Percentiles rank a stretch among this genome's conserved stretches.
phyloP scores from a whole-genome alignment of 805 yeast genomes.

The Metschnikowia vanudenii region DNA sequence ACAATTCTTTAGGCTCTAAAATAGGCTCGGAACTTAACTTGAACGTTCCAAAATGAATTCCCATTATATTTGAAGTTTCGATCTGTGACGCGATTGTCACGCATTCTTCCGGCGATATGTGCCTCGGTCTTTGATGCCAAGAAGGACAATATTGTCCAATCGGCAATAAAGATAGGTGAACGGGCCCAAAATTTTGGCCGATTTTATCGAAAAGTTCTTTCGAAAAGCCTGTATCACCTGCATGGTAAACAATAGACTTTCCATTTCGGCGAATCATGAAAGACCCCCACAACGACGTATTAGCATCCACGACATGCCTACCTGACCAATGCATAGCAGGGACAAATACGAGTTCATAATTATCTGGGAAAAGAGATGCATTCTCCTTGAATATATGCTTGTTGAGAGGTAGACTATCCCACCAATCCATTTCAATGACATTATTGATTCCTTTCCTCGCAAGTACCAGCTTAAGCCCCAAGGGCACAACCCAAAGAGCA shows the following conservation, averaged over 20 bases:
- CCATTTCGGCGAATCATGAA: constrained; percentile 67
- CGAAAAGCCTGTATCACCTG: constrained; percentile 94
- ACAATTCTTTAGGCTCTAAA: constrained; percentile 70
- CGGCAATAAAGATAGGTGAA: constrained; percentile 69
- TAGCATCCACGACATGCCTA: constrained; percentile 73
- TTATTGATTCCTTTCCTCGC: constrained; percentile 57
- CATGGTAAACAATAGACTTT: constrained; percentile 77
- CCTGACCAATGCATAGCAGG: constrained; percentile 99
- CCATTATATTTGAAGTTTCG: constrained; percentile 62
- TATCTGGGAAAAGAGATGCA: constrained; percentile 34
- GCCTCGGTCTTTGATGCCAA: constrained; percentile 92
- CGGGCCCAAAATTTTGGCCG: constrained; percentile 57
- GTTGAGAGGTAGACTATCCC: constrained; percentile 55
- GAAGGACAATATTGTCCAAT: constrained; percentile 95
- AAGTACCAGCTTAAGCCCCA: constrained; percentile 66
- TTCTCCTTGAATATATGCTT: constrained; percentile 40
- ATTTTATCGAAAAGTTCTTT: constrained; percentile 68
- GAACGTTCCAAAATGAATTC: constrained; percentile 97
- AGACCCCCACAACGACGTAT: constrained; percentile 85
- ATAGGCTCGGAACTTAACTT: constrained; percentile 85
- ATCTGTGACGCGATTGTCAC: constrained; percentile 63
- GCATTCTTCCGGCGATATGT: constrained; percentile 79
- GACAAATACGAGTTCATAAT: constrained; percentile 78
- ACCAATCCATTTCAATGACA: constrained; percentile 85
- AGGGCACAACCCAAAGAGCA: constrained; percentile 82